These are phyloP conservation scores for Aplosporella prunicola DNA, from an alignment of 2,329 filamentous ascomycete genomes.

Conservation along the genomic window DNA sequence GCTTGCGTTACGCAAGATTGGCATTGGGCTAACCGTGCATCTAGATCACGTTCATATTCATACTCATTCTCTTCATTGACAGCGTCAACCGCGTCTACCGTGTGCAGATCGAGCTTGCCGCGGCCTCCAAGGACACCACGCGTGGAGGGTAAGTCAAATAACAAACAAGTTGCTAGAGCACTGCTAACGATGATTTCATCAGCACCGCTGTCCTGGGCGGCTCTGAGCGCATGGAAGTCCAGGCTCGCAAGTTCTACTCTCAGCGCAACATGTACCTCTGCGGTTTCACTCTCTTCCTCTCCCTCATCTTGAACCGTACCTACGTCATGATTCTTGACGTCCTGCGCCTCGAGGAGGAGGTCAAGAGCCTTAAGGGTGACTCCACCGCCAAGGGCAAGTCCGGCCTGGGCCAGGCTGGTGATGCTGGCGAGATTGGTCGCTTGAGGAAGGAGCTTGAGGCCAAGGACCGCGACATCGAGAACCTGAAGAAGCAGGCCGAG, in stretches of 20 bases:
- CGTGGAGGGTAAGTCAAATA: conserved; percentile 41
- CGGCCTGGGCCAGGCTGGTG: conserved; percentile 58
- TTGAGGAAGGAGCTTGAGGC: conserved; percentile 57
- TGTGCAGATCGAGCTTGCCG: conserved; percentile 78
- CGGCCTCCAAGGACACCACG: conserved; percentile 54
- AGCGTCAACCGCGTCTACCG: conserved; percentile 94
- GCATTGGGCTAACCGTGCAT: not conserved
- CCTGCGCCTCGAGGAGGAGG: conserved; percentile 82
- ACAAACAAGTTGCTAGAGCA: conserved; percentile 12
- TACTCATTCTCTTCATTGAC: conserved; percentile 94
- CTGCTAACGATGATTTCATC: conserved; percentile 7
- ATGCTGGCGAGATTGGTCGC: conserved; percentile 62
- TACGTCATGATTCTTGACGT: conserved; percentile 95
- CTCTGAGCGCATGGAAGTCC: conserved; percentile 92
- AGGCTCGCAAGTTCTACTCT: conserved; percentile 99
- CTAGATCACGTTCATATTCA: conserved; percentile 95
- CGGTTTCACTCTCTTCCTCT: conserved; percentile 97
- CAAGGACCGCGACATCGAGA: conserved; percentile 76
- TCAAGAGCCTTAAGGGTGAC: conserved; percentile 71
- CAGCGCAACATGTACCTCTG: conserved; percentile 99
- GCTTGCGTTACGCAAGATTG: conserved; percentile 16
- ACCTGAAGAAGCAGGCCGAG: conserved; percentile 84
- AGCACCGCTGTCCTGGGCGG: conserved; percentile 65
- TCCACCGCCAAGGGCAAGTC: conserved; percentile 48
- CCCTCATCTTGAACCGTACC: conserved; percentile 96